Conservation (phyloP, 805 yeast genomes). For the Metschnikowia kunwiensis region DNA sequence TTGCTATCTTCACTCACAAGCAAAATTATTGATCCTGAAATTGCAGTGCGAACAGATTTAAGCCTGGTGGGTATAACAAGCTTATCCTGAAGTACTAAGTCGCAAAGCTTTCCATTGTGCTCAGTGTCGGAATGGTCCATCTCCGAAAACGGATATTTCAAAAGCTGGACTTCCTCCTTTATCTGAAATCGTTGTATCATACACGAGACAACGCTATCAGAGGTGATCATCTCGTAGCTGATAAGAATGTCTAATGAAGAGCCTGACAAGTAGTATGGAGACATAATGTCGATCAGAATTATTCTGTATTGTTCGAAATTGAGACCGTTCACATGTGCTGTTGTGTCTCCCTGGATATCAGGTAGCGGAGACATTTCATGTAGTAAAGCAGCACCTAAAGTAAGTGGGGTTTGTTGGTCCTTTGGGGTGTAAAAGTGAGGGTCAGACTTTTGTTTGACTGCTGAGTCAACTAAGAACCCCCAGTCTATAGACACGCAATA, state of each 20-base stretch:
- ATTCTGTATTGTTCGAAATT: slow-evolving; percentile 1
- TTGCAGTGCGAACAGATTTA: slow-evolving; percentile 31
- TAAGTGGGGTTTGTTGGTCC: slow-evolving; percentile 41
- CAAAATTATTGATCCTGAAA: slow-evolving; percentile 40
- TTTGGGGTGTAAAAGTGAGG: slow-evolving; percentile 52
- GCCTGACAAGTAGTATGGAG: slow-evolving; percentile 42
- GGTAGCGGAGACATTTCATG: slow-evolving; percentile 25
- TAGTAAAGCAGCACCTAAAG: slow-evolving; percentile 31
- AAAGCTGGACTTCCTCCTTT: slow-evolving; percentile 19
- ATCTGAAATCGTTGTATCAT: slow-evolving; percentile 30
- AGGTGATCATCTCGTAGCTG: slow-evolving; percentile 30
- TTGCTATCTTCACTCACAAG: slow-evolving; percentile 43
- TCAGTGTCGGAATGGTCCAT: slow-evolving; percentile 21
- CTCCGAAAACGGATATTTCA: slow-evolving; percentile 31
- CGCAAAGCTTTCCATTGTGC: slow-evolving; percentile 9
- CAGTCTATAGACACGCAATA: slow-evolving; percentile 49
- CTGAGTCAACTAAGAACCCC: slow-evolving; percentile 51
- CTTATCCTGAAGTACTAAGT: slow-evolving; percentile 28
- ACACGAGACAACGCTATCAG: slow-evolving; percentile 16
- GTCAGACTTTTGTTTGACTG: slow-evolving; percentile 42
- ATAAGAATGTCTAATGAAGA: slow-evolving; percentile 47
- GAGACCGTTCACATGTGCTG: background rate
- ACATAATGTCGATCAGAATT: slow-evolving; percentile 37
- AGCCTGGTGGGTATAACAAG: slow-evolving; percentile 25
- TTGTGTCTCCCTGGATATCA: slow-evolving; percentile 1